Base-by-base conservation (phyloP, 345 rosid genomes). In the Linum tenue region DNA sequence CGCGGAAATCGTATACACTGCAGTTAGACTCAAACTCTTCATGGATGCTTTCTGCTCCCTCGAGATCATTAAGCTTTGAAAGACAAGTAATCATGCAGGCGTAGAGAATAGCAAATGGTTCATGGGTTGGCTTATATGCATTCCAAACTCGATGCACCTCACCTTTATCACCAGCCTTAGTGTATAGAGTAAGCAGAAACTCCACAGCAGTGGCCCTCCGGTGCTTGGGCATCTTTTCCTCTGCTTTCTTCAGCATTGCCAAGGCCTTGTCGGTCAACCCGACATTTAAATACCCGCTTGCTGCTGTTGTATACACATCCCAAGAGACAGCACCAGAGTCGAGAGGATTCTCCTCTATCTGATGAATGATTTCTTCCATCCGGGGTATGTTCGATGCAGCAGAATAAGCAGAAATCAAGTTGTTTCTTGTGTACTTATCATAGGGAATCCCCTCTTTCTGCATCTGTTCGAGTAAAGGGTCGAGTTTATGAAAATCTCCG, bases 111-210 rank as follows among this genome's bases (percentile, higher is more conserved):
- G 22, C 15, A 1, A 16, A 31, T n/a, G 3, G 6, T 31, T 62
- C 51, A 51, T 0, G 0, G 5, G 39, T 1, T 56, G 67, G 48
- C 70, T 68, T 77, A 64, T 62, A 66, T 12, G 3, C 36, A 8
- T 59, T 69, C 81, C 81, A 74, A n/a, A 71, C 57, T 43, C 76
- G 60, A 63, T 68, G 74, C n/a, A 78, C 55, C 17, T 78, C 81
- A 2, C 62, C 66, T 44, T 68, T 74, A 11, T 51, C 39, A 1
- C 78, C 76, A 2, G 60, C 7, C 1, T 17, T 38, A n/a, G 78
- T 69, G 56, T 72, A 75, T 0, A 48, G 65, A 60, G 67, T 40
- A 0, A 75, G 65, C 59, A 71, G 73, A 59, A 48, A 55, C 15
- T 63, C 56, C 62, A 70, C 22, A 11, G 67, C 62, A 22, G 7